Evolutionary conservation across 2,329 filamentous ascomycete genomes (phyloP).

Genomic region (Neoascochyta sp.): DNA sequence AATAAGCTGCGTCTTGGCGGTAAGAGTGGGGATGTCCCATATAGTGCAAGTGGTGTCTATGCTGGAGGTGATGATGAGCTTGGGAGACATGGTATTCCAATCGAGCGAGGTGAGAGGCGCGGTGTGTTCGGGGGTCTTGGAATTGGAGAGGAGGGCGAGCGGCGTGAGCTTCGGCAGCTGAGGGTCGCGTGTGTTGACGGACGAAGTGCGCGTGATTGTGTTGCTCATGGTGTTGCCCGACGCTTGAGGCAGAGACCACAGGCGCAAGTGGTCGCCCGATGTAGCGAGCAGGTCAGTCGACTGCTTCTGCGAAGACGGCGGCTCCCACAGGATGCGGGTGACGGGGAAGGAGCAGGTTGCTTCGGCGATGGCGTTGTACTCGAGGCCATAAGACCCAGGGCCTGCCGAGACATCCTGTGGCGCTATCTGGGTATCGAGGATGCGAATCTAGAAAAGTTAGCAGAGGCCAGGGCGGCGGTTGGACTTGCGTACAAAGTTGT

Average conservation of each 20-base stretch:
- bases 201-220: constrained; percentile 65
- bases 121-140: constrained; percentile 96
- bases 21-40: constrained; percentile 97
- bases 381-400: constrained; percentile 69
- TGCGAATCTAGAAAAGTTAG: constrained; percentile 71
- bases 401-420: constrained; percentile 66
- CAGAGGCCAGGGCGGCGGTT: background rate
- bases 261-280: constrained; percentile 85
- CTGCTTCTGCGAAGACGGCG: constrained; percentile 89
- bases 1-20: constrained; percentile 96
- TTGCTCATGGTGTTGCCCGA: constrained; percentile 57
- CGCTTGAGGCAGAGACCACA: constrained; percentile 79
- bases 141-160: constrained; percentile 89
- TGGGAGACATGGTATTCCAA: constrained; percentile 96
- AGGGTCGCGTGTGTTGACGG: constrained; percentile 56
- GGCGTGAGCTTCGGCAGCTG: constrained; percentile 82
- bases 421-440: constrained; percentile 79
- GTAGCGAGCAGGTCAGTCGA: constrained; percentile 93
- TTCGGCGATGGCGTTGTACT: constrained; percentile 91
- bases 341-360: constrained; percentile 98
- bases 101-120: constrained; percentile 93
- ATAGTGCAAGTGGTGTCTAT: constrained; percentile 99
- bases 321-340: constrained; percentile 92
- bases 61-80: constrained; percentile 95
- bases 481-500: constrained; percentile 77